Percentiles rank a stretch among this genome's conserved stretches.
Evolutionary conservation across 345 rosid species (phyloP).

Genomic region (Clarkia xantiana): DNA sequence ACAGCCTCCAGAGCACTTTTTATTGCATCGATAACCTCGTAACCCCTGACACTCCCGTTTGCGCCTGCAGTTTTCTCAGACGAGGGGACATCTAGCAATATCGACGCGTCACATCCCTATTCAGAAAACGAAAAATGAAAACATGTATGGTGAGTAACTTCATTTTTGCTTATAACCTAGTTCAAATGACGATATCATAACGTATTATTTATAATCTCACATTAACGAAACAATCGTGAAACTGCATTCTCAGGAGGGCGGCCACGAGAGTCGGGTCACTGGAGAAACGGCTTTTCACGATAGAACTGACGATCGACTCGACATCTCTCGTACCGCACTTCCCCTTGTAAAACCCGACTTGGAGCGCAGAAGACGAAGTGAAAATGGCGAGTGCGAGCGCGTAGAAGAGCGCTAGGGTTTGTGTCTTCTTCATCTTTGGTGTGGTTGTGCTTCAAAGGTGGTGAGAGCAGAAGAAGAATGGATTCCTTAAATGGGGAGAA

Average conservation of each 20-base stretch:
- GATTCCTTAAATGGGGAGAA: no score
- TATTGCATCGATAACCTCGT: no score
- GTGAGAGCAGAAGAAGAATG: no score
- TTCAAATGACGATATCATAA: background rate
- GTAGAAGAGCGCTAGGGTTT: no score
- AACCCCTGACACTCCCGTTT: constrained; percentile 24
- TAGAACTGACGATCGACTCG: constrained; percentile 20
- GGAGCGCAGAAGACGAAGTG: no score
- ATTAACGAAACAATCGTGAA: constrained; percentile 36
- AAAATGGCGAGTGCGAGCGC: no score
- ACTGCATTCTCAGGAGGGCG: constrained; percentile 35
- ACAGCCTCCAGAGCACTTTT: constrained; percentile 18
- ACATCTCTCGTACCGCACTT: constrained; percentile 17
- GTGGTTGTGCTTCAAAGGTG: no score
- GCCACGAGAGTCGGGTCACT: constrained; percentile 17
- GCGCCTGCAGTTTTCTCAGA: constrained; percentile 25
- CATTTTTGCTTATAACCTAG: background rate
- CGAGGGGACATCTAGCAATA: constrained; percentile 18
- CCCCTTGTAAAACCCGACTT: no score
- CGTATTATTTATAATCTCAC: constrained; percentile 13
- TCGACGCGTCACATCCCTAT: constrained; percentile 39
- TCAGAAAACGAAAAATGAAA: background rate
- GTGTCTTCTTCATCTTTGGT: no score
- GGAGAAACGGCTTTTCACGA: constrained; percentile 2
- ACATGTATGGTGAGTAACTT: no score